Conservation (phyloP, 2,329 filamentous ascomycete species). For the Niveomyces coronatus region DNA sequence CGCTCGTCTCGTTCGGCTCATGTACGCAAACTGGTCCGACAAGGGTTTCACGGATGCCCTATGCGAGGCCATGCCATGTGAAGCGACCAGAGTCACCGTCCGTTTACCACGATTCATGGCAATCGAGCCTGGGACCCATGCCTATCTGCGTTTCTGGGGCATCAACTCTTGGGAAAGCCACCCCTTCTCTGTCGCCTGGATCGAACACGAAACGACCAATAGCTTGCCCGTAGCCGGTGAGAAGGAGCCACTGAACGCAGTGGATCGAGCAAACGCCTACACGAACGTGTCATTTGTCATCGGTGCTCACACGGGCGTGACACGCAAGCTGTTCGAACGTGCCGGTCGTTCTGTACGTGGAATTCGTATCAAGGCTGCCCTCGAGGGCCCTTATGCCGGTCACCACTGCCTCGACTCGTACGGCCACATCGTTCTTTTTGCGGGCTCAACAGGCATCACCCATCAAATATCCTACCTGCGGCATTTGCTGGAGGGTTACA, state of each 20-base stretch:
- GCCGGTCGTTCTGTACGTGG: slow-evolving; percentile 45
- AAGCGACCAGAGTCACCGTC: slow-evolving; percentile 60
- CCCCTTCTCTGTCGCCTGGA: slow-evolving; percentile 72
- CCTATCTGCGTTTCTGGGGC: slow-evolving; percentile 61
- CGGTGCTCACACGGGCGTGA: slow-evolving; percentile 80
- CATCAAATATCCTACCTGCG: slow-evolving; percentile 85
- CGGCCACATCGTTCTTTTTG: slow-evolving; percentile 82
- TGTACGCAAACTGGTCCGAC: slow-evolving; percentile 55
- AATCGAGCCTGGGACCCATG: slow-evolving; percentile 60
- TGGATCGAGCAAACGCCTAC: slow-evolving; percentile 31
- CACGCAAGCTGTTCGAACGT: slow-evolving; percentile 65
- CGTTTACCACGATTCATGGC: slow-evolving; percentile 55
- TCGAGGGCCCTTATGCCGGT: slow-evolving; percentile 83
- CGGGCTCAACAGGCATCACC: slow-evolving; percentile 88
- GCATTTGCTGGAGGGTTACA: slow-evolving; percentile 61
- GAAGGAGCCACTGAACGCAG: slow-evolving; percentile 27
- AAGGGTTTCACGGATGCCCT: slow-evolving; percentile 52
- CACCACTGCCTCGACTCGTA: slow-evolving; percentile 85
- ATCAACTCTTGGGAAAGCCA: slow-evolving; percentile 63
- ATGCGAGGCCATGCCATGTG: slow-evolving; percentile 58
- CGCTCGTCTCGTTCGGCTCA: slow-evolving; percentile 50
- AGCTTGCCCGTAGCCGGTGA: slow-evolving; percentile 30
- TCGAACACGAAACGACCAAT: slow-evolving; percentile 40
- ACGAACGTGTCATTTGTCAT: slow-evolving; percentile 71
- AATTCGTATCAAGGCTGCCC: slow-evolving; percentile 57